A percentile compares a stretch with the other conserved stretches of the same genome.
These are phyloP conservation scores for Nakaseomyces bracarensis DNA, from an alignment of 1,139 yeast species.

Conservation along the genomic window DNA sequence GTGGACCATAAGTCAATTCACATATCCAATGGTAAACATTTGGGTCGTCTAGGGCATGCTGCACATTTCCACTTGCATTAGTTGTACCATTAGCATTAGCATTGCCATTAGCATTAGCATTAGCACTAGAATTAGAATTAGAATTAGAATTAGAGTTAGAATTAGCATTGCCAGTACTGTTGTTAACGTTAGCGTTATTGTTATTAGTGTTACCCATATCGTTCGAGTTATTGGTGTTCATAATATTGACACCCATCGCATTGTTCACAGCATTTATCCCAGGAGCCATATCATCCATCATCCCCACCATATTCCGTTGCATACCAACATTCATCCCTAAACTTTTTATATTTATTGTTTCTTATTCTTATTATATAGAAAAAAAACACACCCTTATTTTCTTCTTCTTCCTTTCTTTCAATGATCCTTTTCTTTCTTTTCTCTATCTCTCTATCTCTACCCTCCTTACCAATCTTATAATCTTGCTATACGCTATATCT, in stretches of 20 bases:
- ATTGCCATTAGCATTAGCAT: conserved; percentile 34
- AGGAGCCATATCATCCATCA: conserved; percentile 5
- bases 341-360: neutral
- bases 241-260: neutral
- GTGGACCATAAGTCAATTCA: conserved; percentile 81
- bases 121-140: conserved; percentile 16
- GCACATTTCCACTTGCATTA: conserved; percentile 10
- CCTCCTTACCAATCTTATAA: too few relatives aligned
- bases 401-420: too few relatives aligned
- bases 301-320: conserved; percentile 5
- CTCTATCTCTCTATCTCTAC: too few relatives aligned
- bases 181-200: conserved; percentile 15
- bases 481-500: too few relatives aligned
- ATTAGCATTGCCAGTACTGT: conserved; percentile 21
- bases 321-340: conserved; percentile 1
- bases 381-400: neutral
- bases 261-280: conserved; percentile 5
- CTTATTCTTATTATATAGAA: neutral
- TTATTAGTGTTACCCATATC: neutral
- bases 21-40: conserved; percentile 86
- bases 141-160: conserved; percentile 33
- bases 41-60: conserved; percentile 69
- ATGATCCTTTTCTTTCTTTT: neutral
- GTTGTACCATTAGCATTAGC: conserved; percentile 14
- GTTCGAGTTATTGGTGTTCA: too few relatives aligned